Base-by-base conservation (phyloP, 1,284 basidiomycete species). In the Fomitiporia mediterranea region DNA sequence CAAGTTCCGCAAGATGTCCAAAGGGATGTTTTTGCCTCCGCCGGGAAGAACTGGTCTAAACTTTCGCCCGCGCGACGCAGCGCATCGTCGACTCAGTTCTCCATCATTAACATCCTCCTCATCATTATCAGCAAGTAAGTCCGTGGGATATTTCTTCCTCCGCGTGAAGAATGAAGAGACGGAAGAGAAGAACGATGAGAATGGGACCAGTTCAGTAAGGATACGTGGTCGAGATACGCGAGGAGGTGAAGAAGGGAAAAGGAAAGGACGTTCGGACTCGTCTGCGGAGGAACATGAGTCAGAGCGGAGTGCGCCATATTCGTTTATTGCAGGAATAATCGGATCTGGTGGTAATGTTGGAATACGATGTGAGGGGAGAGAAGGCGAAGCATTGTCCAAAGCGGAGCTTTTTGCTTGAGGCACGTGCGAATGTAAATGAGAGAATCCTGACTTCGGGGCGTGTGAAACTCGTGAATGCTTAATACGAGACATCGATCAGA, bases 1-100 rank as follows among this genome's bases (percentile, higher is more conserved):
- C 49, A 86, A 61, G 59, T 73, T 74, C 13, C 77, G 66, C 52
- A 84, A 47, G 46, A 84, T 73, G 57, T 81, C 78, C 21, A 84
- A 64, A 7, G 83, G 82, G 4, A 77, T 50, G 61, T 78, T 78
- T 59, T 73, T 67, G 1, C 74, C 74, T 8, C 70, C 70, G 1
- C 73, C 72, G 7, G 72, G 72, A n/a, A 75, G 62, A 2, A 64
- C 61, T 9, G 72, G 72, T n/a, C 69, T 61, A 58, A 72, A 70
- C 59, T 75, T 75, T 37, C 55, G 25, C 34, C 47, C 46, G 17
- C 19, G 30, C 9, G 39, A 19, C 5, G 2, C 40, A 53, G 30
- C 15, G 9, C 17, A 23, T 13, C 30, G 40, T n/a, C 9, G 35
- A n/a, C 27, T 5, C 25, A 39, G 21, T 25, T 17, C 4, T 49